phyloP scores from a whole-genome alignment of 2,329 filamentous ascomycete species.

The Drechslerella stenobrocha region DNA sequence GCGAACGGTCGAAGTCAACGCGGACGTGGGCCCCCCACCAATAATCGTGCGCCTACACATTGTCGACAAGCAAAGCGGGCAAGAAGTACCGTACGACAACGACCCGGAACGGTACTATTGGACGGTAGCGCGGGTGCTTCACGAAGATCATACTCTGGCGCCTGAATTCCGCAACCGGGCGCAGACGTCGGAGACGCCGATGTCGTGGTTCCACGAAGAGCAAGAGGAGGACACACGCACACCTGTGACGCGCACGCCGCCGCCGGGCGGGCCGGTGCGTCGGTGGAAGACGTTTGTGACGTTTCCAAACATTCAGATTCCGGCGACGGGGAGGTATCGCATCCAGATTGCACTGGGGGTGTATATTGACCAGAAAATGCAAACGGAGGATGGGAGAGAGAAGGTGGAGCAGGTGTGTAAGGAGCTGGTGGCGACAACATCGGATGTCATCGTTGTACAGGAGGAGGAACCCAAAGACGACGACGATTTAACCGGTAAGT shows the following conservation, averaged over 20 bases:
- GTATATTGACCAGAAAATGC: slow-evolving; percentile 35
- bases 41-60: slow-evolving; percentile 44
- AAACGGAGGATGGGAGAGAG: slow-evolving; percentile 29
- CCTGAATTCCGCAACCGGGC: slow-evolving; percentile 30
- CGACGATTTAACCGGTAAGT: slow-evolving; percentile 26
- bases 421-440: slow-evolving; percentile 28
- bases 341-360: slow-evolving; percentile 36
- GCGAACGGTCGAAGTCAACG: slow-evolving; percentile 33
- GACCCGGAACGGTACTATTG: slow-evolving; percentile 35
- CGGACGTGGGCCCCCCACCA: slow-evolving; percentile 35
- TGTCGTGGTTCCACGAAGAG: slow-evolving; percentile 47
- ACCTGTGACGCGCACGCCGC: slow-evolving; percentile 35
- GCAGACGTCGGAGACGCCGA: slow-evolving; percentile 35
- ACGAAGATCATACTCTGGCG: slow-evolving; percentile 25
- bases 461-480: slow-evolving; percentile 44
- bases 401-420: slow-evolving; percentile 28
- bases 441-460: slow-evolving; percentile 34
- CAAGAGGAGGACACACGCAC: slow-evolving; percentile 44
- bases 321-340: slow-evolving; percentile 17
- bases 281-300: slow-evolving; percentile 45
- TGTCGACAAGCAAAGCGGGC: slow-evolving; percentile 36
- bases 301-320: slow-evolving; percentile 44
- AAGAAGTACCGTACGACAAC: slow-evolving; percentile 44
- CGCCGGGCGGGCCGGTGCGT: slow-evolving; percentile 35
- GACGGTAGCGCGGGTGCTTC: slow-evolving; percentile 34